Percentiles rank a stretch among this genome's conserved stretches.
These are phyloP conservation scores for Nannochloropsis salina DNA, from an alignment of 108 stramenopile genomes.

Conservation along the genomic window DNA sequence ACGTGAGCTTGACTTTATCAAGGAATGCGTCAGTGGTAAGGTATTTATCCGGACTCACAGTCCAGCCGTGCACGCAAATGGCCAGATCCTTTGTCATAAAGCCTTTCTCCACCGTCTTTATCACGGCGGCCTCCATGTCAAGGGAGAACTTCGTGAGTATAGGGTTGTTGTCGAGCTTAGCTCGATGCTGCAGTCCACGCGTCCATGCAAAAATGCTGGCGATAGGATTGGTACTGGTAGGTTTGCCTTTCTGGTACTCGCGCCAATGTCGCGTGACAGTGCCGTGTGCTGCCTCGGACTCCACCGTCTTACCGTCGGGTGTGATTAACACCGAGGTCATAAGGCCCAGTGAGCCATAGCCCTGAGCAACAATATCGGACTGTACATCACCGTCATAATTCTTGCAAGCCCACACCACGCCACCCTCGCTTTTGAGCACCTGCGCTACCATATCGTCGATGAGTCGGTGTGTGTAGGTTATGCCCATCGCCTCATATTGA, in stretches of 20 bases:
- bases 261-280: slow-evolving; percentile 56
- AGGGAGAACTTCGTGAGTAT: slow-evolving; percentile 38
- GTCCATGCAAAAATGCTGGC: slow-evolving; percentile 57
- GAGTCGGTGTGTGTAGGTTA: slow-evolving; percentile 53
- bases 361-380: slow-evolving; percentile 54
- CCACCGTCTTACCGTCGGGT: slow-evolving; percentile 53
- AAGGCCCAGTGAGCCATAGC: slow-evolving; percentile 54
- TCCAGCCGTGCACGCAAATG: slow-evolving; percentile 54
- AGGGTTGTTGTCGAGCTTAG: slow-evolving; percentile 57
- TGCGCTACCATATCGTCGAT: slow-evolving; percentile 60
- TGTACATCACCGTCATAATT: slow-evolving; percentile 57
- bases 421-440: slow-evolving; percentile 53
- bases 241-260: slow-evolving; percentile 56
- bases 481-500: slow-evolving; percentile 48
- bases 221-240: slow-evolving; percentile 54
- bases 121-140: slow-evolving; percentile 52
- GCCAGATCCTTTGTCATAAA: slow-evolving; percentile 57
- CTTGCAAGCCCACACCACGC: slow-evolving; percentile 56
- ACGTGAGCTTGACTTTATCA: slow-evolving; percentile 47
- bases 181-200: slow-evolving; percentile 53
- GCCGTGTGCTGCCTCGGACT: slow-evolving; percentile 57
- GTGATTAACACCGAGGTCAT: slow-evolving; percentile 54
- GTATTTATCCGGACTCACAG: slow-evolving; percentile 46
- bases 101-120: slow-evolving; percentile 51
- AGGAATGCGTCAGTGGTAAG: slow-evolving; percentile 48